Percentiles rank a stretch among this genome's conserved stretches.
Evolutionary conservation across 768 basidiomycete species (phyloP).

Genomic region (Leucosporidium creatinivorum): DNA sequence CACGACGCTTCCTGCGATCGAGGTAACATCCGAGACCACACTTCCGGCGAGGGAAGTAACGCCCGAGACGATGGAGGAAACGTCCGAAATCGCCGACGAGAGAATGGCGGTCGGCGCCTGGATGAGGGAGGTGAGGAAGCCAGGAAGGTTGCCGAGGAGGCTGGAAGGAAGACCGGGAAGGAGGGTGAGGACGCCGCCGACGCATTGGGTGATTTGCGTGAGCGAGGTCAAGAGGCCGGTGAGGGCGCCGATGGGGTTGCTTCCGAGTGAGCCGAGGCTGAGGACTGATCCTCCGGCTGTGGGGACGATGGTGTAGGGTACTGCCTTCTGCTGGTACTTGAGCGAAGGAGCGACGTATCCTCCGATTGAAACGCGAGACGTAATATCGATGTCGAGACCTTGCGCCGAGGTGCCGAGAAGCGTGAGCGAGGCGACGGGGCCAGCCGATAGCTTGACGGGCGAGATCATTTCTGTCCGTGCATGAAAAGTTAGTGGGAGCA

Average conservation of each 20-base stretch:
- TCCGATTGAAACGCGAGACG: slow-evolving; percentile 7
- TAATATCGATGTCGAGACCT: slow-evolving; percentile 25
- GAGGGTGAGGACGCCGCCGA: slow-evolving; percentile 5
- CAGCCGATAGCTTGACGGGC: slow-evolving; percentile 11
- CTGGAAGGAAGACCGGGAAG: neutral
- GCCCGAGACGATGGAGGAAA: neutral
- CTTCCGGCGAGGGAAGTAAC: neutral
- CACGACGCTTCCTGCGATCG: neutral
- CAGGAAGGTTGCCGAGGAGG: slow-evolving; percentile 6
- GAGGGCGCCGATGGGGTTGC: slow-evolving; percentile 10
- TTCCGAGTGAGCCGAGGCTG: neutral
- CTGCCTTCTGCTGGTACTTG: slow-evolving; percentile 12
- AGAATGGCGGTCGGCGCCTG: neutral
- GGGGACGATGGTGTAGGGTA: slow-evolving; percentile 8
- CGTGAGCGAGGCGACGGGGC: slow-evolving; percentile 6
- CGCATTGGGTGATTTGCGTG: neutral
- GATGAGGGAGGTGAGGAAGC: slow-evolving; percentile 14
- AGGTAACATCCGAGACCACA: neutral
- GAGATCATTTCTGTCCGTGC: slow-evolving; percentile 4
- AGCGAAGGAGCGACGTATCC: slow-evolving; percentile 17
- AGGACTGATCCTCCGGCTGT: slow-evolving; percentile 1
- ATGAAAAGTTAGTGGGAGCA: no score
- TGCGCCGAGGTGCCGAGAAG: slow-evolving; percentile 4
- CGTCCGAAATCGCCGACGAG: neutral
- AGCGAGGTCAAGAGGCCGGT: neutral